A percentile compares a stretch with the other conserved stretches of the same genome.
Conservation (phyloP, 2,329 filamentous ascomycete species). For the Sclerotinia trifoliorum region DNA sequence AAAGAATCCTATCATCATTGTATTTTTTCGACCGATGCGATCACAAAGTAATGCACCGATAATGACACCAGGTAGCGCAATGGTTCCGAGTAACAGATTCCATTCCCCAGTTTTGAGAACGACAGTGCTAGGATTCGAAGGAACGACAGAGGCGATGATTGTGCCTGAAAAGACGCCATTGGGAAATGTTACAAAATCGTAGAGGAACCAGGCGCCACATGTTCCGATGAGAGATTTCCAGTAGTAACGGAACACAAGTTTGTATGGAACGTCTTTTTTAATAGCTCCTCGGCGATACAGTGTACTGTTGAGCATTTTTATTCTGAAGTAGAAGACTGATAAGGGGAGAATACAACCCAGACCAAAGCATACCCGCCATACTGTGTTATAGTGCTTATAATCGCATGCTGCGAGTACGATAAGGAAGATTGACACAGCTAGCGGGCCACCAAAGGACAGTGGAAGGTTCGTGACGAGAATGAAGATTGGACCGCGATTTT, state of each 20-base stretch:
- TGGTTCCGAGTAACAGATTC: constrained; percentile 47
- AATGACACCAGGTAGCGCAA: constrained; percentile 51
- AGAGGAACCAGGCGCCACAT: constrained; percentile 53
- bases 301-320: constrained; percentile 52
- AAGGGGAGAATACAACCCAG: constrained; percentile 51
- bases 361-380: constrained; percentile 51
- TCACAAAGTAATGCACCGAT: constrained; percentile 51
- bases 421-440: constrained; percentile 48
- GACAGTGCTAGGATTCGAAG: constrained; percentile 34
- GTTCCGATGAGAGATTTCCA: constrained; percentile 55
- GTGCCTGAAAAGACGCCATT: constrained; percentile 49
- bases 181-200: constrained; percentile 47
- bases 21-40: constrained; percentile 49
- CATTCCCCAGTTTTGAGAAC: constrained; percentile 49
- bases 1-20: constrained; percentile 51
- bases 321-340: constrained; percentile 55
- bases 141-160: constrained; percentile 44
- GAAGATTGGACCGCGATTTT: constrained; percentile 45
- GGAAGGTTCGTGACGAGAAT: constrained; percentile 49
- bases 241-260: constrained; percentile 52
- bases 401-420: constrained; percentile 46
- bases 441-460: constrained; percentile 44
- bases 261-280: constrained; percentile 51
- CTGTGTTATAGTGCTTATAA: constrained; percentile 42
- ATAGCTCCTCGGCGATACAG: constrained; percentile 54